Evolutionary conservation across 495 filamentous ascomycete genomes (phyloP).

Genomic region (Aspergillus avenaceus): DNA sequence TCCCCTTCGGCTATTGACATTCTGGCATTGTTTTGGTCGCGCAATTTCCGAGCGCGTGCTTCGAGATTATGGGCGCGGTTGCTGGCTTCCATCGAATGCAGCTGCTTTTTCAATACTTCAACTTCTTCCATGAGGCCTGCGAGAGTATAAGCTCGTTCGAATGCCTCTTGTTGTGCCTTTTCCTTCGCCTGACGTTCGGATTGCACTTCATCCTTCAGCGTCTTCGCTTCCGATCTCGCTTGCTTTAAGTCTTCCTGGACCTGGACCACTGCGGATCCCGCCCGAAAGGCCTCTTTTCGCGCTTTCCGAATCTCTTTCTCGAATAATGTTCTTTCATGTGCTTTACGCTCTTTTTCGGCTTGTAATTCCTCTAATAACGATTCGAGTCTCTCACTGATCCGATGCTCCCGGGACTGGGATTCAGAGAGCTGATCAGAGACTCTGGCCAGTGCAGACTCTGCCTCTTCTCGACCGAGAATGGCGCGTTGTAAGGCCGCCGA

Average conservation of each 20-base stretch:
- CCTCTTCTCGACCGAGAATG: conserved; percentile 80
- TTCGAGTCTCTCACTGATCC: conserved; percentile 73
- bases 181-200: conserved; percentile 47
- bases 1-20: conserved; percentile 34
- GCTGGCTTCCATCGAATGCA: conserved; percentile 66
- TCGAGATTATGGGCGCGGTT: conserved; percentile 28
- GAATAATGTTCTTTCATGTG: conserved; percentile 67
- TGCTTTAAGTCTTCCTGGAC: conserved; percentile 79
- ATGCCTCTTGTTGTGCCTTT: conserved; percentile 69
- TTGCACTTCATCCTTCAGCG: conserved; percentile 50
- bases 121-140: conserved; percentile 73
- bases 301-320: conserved; percentile 80
- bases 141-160: conserved; percentile 68
- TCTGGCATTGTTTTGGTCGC: conserved; percentile 22
- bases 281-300: conserved; percentile 82
- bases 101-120: conserved; percentile 55
- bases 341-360: conserved; percentile 68
- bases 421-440: conserved; percentile 65
- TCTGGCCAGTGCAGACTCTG: conserved; percentile 52
- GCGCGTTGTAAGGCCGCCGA: conserved; percentile 75
- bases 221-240: conserved; percentile 49
- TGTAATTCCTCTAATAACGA: conserved; percentile 75
- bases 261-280: conserved; percentile 71
- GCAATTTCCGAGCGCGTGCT: conserved; percentile 27
- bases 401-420: conserved; percentile 65